A percentile compares a stretch with the other conserved stretches of the same genome.
These are phyloP conservation scores for Rickenella mellea DNA, from an alignment of 768 basidiomycete species.

Conservation along the genomic window DNA sequence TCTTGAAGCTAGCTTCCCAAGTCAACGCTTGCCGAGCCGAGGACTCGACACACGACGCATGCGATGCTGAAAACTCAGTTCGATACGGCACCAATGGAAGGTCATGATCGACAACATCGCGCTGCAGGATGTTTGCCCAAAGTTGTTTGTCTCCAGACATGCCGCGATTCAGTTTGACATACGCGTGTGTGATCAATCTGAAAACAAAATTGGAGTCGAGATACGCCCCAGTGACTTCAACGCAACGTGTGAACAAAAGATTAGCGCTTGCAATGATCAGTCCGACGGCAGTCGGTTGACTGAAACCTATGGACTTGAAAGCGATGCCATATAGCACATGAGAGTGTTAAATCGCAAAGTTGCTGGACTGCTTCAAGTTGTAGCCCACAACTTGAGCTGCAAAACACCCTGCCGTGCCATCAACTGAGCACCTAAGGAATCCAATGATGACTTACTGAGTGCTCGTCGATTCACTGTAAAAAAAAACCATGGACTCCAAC, in stretches of 20 bases:
- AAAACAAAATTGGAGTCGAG: too few species aligned
- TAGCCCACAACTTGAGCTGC: conserved; percentile 51
- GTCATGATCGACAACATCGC: too few species aligned
- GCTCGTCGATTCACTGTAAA: conserved; percentile 58
- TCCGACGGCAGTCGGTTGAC: conserved; percentile 75
- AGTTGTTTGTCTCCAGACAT: not conserved
- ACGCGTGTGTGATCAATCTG: too few species aligned
- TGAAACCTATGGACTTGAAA: conserved; percentile 78
- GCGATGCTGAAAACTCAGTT: too few species aligned
- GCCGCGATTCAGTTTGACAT: not conserved
- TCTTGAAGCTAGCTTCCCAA: too few species aligned
- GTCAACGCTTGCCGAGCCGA: too few species aligned
- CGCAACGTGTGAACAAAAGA: conserved; percentile 68
- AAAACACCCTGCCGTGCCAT: not conserved
- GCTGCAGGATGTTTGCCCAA: not conserved
- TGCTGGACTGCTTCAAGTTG: conserved; percentile 78
- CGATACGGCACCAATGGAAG: too few species aligned
- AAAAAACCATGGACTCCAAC: conserved; percentile 40
- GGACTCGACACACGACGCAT: too few species aligned
- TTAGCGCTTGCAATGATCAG: conserved; percentile 73
- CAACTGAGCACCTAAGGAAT: not conserved
- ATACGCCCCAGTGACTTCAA: too few species aligned
- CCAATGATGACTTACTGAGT: conserved; percentile 37
- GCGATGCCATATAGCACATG: conserved; percentile 66
- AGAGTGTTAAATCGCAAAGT: conserved; percentile 76